Base-by-base conservation (phyloP, 2,329 filamentous ascomycete species). In the Pyrenophora seminiperda region DNA sequence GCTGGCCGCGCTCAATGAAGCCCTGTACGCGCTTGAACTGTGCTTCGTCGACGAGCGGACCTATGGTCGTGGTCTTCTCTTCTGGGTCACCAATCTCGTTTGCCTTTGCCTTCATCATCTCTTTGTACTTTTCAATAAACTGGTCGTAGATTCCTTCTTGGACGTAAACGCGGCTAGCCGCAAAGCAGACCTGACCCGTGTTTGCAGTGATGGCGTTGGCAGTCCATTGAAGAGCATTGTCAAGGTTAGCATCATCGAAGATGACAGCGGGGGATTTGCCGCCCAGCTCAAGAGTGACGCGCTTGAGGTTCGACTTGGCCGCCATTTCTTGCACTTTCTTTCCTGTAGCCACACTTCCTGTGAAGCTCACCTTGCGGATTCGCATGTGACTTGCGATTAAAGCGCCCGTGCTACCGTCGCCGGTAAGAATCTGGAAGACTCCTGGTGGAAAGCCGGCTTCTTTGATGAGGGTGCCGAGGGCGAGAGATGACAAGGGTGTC, bases 211-310 rank as follows among this genome's bases (percentile, higher is more conserved):
- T 73, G 24, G 64, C 68, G 34, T 71, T 70, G 7, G 64, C 62
- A 7, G 60, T 68, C 69, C 67, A 70, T 2, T 53, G 60, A 1
- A 74, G 67, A 1, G 73, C 74, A 15, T 77, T 75, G 4, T 77
- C 73, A 7, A 79, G 61, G 54, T 77, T 70, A 13, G 61, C 65
- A 55, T 78, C 76, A 24, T 77, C 73, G 49, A 79, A 78, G 5
- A 78, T 67, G 4, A 78, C 63, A 1, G 72, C 71, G 0, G 76
- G 76, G 7, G 67, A 72, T 54, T 79, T 78, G 13, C 76, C 76
- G 14, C 76, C 76, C 1, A 77, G 66, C 52, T 77, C 76, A 10
- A 77, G 70, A 0, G 72, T 76, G 4, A 77, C 71, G 15, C 70
- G 64, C 63, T 77, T 77, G 5, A 78, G 59, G 42, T 77, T 77